Base-by-base conservation (phyloP, 2,329 filamentous ascomycete genomes). In the Herpomyces periplanetae region DNA sequence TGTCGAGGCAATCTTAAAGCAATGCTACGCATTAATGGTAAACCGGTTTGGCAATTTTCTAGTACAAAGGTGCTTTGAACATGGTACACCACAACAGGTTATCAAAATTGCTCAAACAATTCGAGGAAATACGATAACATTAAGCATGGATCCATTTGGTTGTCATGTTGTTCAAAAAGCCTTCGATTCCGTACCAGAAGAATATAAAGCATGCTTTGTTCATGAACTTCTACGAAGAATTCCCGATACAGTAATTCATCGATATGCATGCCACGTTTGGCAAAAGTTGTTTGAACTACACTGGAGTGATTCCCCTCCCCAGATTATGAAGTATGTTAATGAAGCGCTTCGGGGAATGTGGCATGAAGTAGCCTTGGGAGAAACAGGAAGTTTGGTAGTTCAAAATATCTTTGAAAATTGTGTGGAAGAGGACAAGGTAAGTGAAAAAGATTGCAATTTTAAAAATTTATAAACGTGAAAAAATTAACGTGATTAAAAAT, bases 371-470 rank as follows among this genome's bases (percentile, higher is more conserved):
- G 84, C 84, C 10, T 46, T 91, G 20, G 80, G 80, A 13, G 80
- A 96, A 45, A 96, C 84, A 5, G 80, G 80, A 24, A 96, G 80
- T 37, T 49, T 96, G 30, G 80, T 96, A 17, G 84, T 96, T 18
- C 80, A 96, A 40, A 96, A 96, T 37, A 96, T 96, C 34, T 96
- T 96, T 37, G 80, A 96, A 44, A 96, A 96, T 33, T 96, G 80
- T 32, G 52, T 91, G 12, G 84, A 96, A 34, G 75, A 91, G 32
- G 80, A 96, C 43, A 96, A 96, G 58, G 71, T 75, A 44, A 26
- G 44, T 33, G 13, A n/a, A n/a, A n/a, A n/a, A n/a, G n/a, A 7
- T 13, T 8, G 10, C 13, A 10, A 11, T 5, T 24, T 19, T 8
- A 5, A 5, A 20, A 7, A 19, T 11, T 5, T 11, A 11, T 11